These are phyloP conservation scores for Penicillium verhagenii DNA, from an alignment of 495 filamentous ascomycete genomes.

Conservation along the genomic window DNA sequence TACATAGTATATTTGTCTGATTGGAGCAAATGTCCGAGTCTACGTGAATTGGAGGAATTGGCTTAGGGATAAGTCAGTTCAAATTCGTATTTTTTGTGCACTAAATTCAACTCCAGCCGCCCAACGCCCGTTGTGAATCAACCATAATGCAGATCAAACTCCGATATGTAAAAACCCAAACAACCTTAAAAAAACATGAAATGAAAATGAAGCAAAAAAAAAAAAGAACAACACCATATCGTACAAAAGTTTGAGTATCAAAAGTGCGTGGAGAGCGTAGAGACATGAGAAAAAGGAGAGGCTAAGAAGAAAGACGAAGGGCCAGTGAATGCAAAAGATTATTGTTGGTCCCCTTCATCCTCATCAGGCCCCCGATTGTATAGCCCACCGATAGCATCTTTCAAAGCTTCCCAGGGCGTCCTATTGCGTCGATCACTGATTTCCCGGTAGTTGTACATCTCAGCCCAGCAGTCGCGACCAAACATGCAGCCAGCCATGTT, in stretches of 20 bases:
- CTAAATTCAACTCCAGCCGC: background rate
- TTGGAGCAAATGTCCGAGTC: no score
- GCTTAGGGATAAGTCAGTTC: background rate
- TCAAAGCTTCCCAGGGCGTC: conserved; percentile 68
- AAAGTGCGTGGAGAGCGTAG: background rate
- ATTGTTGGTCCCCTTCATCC: conserved; percentile 2
- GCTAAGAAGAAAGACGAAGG: background rate
- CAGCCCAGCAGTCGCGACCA: conserved; percentile 95
- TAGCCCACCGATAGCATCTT: conserved; percentile 27
- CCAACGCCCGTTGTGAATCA: background rate
- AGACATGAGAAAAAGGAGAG: background rate
- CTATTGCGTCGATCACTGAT: conserved; percentile 84
- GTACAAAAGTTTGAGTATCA: background rate
- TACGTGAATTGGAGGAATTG: no score
- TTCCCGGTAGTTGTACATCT: conserved; percentile 92
- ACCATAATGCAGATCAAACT: background rate
- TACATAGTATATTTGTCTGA: no score
- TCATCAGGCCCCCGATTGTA: conserved; percentile 21
- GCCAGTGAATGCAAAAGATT: background rate
- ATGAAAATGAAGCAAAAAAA: background rate
- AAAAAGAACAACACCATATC: background rate
- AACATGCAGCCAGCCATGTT: conserved; percentile 99
- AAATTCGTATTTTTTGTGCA: background rate
- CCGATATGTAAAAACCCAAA: background rate
- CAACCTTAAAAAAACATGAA: background rate